phyloP scores from a whole-genome alignment of 2,329 filamentous ascomycete species.

The Fusarium verticillioides region DNA sequence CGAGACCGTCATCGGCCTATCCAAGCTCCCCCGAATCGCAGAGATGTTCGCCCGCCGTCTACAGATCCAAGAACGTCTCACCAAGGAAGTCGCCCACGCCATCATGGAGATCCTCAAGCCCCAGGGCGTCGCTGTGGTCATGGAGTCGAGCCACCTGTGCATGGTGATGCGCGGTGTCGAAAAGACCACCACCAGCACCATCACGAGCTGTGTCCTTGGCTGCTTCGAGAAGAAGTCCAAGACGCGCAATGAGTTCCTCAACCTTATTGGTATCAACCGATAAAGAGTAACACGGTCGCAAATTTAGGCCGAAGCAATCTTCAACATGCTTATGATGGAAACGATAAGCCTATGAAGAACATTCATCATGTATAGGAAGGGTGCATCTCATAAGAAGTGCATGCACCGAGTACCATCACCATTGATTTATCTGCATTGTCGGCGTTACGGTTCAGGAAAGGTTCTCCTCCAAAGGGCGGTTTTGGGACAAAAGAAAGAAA shows the following conservation, averaged over 20 bases:
- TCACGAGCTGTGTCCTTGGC: constrained; percentile 97
- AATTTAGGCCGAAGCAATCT: constrained; percentile 12
- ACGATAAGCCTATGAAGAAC: constrained; percentile 22
- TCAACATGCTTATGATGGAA: constrained; percentile 32
- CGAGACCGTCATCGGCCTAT: constrained; percentile 91
- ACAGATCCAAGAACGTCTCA: constrained; percentile 96
- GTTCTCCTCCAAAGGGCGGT: constrained; percentile 23
- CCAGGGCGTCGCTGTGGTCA: constrained; percentile 94
- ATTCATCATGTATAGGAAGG: constrained; percentile 32
- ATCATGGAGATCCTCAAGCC: constrained; percentile 93
- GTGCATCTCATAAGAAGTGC: background rate
- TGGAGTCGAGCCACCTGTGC: constrained; percentile 96
- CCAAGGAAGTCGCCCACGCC: constrained; percentile 93
- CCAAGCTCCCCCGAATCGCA: constrained; percentile 93
- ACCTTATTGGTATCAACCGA: constrained; percentile 73
- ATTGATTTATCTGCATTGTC: constrained; percentile 25
- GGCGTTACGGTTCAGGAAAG: constrained; percentile 28
- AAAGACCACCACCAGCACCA: constrained; percentile 87
- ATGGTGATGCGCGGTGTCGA: constrained; percentile 99
- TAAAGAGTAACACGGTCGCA: background rate
- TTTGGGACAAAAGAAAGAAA: constrained; percentile 29
- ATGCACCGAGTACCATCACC: constrained; percentile 21
- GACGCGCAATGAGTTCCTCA: constrained; percentile 95
- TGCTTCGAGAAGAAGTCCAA: constrained; percentile 93
- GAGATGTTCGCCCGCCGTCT: constrained; percentile 96